Conservation (phyloP, 441 rosid genomes). For the Brassica hybrid region DNA sequence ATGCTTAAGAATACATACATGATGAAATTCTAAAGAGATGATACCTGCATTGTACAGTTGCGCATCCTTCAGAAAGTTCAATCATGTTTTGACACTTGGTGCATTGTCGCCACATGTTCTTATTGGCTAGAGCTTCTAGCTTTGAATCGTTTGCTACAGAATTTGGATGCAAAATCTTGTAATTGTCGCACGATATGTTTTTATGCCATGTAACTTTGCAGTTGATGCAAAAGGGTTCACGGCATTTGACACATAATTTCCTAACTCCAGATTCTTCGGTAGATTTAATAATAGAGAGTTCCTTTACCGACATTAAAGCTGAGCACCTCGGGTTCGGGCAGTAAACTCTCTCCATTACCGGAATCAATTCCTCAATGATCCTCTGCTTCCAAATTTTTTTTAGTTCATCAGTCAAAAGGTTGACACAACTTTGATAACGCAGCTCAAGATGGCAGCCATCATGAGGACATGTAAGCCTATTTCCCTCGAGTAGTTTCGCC, state of each 20-base stretch:
- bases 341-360: background rate
- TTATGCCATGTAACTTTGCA: background rate
- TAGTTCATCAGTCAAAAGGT: background rate
- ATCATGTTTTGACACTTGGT: background rate
- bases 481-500: background rate
- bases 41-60: background rate
- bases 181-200: background rate
- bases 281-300: background rate
- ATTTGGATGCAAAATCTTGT: conserved; percentile 1
- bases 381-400: background rate
- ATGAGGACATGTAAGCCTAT: background rate
- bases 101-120: background rate
- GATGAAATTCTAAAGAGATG: background rate
- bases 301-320: conserved; percentile 1
- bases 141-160: background rate
- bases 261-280: background rate
- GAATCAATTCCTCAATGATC: background rate
- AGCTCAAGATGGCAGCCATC: background rate
- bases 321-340: conserved; percentile 2
- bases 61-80: background rate
- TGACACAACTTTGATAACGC: background rate
- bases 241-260: background rate
- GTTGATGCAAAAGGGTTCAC: background rate
- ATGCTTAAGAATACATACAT: background rate
- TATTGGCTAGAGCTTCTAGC: background rate